Conservation (phyloP, 768 basidiomycete genomes). For the Kondoa malvinella region DNA sequence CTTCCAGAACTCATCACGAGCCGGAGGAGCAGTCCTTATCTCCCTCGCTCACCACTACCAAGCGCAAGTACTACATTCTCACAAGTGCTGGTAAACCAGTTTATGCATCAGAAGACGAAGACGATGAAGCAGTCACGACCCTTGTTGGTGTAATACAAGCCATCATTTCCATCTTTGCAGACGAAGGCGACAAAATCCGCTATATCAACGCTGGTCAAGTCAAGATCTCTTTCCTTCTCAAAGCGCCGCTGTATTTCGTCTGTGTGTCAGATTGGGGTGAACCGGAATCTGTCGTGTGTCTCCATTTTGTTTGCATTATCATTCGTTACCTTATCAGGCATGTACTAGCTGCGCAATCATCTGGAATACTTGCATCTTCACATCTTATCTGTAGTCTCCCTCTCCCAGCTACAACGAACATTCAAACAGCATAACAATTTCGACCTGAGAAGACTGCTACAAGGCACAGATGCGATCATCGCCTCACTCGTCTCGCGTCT, state of each 20-base stretch:
- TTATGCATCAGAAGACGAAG: constrained; percentile 35
- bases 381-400: constrained; percentile 76
- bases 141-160: constrained; percentile 88
- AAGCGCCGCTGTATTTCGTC: constrained; percentile 77
- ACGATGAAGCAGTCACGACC: constrained; percentile 49
- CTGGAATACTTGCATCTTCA: constrained; percentile 90
- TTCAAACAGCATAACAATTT: constrained; percentile 84
- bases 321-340: neutral
- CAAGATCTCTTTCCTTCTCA: constrained; percentile 68
- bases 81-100: constrained; percentile 98
- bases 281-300: constrained; percentile 78
- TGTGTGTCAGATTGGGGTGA: constrained; percentile 86
- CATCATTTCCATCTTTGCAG: constrained; percentile 83
- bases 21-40: neutral
- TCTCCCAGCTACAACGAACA: constrained; percentile 60
- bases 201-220: constrained; percentile 68
- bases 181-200: constrained; percentile 57
- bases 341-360: constrained; percentile 64
- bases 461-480: constrained; percentile 14
- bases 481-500: constrained; percentile 20
- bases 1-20: neutral
- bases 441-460: constrained; percentile 43
- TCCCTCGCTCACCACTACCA: neutral
- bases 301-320: constrained; percentile 16
- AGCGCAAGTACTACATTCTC: constrained; percentile 54